phyloP scores from a whole-genome alignment of 2,329 filamentous ascomycete genomes.

The Plenodomus lindquistii region DNA sequence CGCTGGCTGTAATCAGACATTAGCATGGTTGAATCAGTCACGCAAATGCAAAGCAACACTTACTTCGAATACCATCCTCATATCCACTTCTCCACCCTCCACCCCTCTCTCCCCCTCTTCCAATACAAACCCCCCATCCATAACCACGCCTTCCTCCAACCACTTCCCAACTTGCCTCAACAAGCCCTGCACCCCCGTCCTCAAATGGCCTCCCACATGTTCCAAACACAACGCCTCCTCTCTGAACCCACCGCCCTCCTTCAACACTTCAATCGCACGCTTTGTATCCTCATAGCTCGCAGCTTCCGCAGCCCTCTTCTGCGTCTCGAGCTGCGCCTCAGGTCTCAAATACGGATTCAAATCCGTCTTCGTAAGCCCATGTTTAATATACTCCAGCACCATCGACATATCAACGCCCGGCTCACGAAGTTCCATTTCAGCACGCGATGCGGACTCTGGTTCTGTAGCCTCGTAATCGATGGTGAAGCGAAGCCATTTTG shows the following conservation, averaged over 20 bases:
- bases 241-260: conserved; percentile 50
- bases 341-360: conserved; percentile 62
- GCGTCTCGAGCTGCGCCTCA: conserved; percentile 40
- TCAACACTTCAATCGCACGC: conserved; percentile 41
- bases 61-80: conserved; percentile 61
- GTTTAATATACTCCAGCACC: conserved; percentile 77
- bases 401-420: conserved; percentile 72
- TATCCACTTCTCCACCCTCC: conserved; percentile 51
- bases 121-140: conserved; percentile 63
- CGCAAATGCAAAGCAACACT: conserved; percentile 6
- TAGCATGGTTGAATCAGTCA: background rate
- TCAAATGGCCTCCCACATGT: conserved; percentile 39
- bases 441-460: conserved; percentile 58
- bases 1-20: conserved; percentile 2
- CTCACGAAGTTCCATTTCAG: conserved; percentile 79
- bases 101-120: conserved; percentile 40
- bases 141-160: conserved; percentile 63
- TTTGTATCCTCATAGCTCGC: conserved; percentile 37
- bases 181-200: conserved; percentile 35
- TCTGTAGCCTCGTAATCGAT: conserved; percentile 76
- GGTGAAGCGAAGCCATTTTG: conserved; percentile 79
- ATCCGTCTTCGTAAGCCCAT: conserved; percentile 68
- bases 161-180: conserved; percentile 49
- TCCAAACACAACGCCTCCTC: conserved; percentile 47
- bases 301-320: conserved; percentile 4